Base-by-base conservation (phyloP, 768 basidiomycete genomes). In the Suillus lakei region DNA sequence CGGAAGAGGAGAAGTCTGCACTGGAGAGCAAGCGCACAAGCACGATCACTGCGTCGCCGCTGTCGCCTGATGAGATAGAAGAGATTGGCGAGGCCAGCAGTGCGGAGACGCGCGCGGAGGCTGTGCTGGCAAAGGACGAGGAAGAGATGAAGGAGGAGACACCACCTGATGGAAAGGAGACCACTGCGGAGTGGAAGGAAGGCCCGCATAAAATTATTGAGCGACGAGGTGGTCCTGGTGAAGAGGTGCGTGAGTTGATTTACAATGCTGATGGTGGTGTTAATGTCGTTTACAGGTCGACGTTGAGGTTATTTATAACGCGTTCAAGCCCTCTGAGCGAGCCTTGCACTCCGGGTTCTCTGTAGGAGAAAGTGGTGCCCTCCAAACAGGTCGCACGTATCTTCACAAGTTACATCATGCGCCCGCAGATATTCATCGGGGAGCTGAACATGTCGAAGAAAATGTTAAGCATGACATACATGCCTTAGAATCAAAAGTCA, bases 121-220 rank as follows among this genome's bases (percentile, higher is more conserved):
- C 66, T 7, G 60, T 51, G 15, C 36, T 60, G 5, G 66, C 36
- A n/a, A 63, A 69, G 34, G 65, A 43, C 9, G 73, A 71, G 28
- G 70, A 76, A 16, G 61, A 38, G 2, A 64, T 51, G 15, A 77
- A 76, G 60, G 77, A 77, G 15, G 81, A 85, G 53, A 73, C 71
- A 8, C 78, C 78, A 12, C 84, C 85, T 2, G 84, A 88, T 66
- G 84, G 85, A 21, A 74, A 67, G 2, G 82, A 78, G 54, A 65
- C 41, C 5, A 46, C 46, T 21, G 66, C 80, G 30, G 89, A 92
- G 70, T 95, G 91, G 88, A 81, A 82, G 71, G 92, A 95, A 72
- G 91, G 91, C 3, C 81, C 84, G 36, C 85, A 90, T 72, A 81
- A 81, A 38, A 74, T 95, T 53, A 79, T 93, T 36, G 93, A 95